Evolutionary conservation across 2,329 filamentous ascomycete genomes (phyloP).

Genomic region (Chaetomium globosum): DNA sequence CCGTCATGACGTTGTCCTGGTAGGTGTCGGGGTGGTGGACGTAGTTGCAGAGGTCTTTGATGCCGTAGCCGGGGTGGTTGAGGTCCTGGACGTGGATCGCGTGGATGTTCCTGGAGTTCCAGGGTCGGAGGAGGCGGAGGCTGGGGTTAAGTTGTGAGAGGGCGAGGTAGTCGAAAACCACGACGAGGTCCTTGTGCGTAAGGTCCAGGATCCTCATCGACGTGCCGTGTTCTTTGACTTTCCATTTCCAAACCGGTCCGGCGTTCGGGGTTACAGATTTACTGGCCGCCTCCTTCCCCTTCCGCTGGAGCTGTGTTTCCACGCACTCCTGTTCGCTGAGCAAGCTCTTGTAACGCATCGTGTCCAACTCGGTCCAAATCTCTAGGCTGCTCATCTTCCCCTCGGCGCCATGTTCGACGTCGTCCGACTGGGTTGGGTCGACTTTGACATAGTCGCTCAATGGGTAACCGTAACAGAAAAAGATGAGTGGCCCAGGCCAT

Average conservation of each 20-base stretch:
- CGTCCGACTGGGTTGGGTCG: not conserved
- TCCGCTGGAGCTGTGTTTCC: not conserved
- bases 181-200: slow-evolving; percentile 5
- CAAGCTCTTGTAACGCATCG: slow-evolving; percentile 1
- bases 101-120: not conserved
- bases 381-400: slow-evolving; percentile 11
- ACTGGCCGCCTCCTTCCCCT: not conserved
- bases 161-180: not conserved
- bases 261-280: not conserved
- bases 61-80: slow-evolving; percentile 4
- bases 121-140: not conserved
- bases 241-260: slow-evolving; percentile 17
- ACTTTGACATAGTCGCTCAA: slow-evolving; percentile 22
- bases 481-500: slow-evolving; percentile 16
- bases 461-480: slow-evolving; percentile 22
- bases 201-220: slow-evolving; percentile 22
- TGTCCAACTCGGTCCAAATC: slow-evolving; percentile 17
- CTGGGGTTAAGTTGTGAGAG: not conserved
- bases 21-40: not conserved
- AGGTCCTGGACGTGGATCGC: slow-evolving; percentile 8
- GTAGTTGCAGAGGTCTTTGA: not conserved
- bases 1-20: too few relatives aligned
- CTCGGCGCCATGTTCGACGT: not conserved
- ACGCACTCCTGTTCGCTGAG: too few relatives aligned
- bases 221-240: slow-evolving; percentile 17